Base-by-base conservation (phyloP, 495 filamentous ascomycete genomes). In the Penicillium goetzii region DNA sequence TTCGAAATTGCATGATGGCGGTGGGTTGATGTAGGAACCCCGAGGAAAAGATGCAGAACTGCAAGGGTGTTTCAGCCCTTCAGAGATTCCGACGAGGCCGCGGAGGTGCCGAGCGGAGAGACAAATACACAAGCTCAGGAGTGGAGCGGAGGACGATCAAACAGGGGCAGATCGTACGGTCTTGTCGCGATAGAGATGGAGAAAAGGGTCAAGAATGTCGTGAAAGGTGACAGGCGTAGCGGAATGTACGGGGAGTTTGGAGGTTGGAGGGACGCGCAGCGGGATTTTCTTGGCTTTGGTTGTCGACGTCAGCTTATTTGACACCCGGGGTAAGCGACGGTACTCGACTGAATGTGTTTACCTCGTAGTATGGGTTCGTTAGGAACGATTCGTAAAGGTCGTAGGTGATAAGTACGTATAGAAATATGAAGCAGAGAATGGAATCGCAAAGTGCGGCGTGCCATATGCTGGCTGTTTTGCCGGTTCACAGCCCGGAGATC, bases 1-100 rank as follows among this genome's bases (percentile, higher is more conserved):
- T 54, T 49, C 70, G 78, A 38, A 78, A 59, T 63, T 63, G 72
- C 74, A 81, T 76, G 21, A 32, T 70, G 59, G 25, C 52, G 45
- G 45, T 54, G 45, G 25, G 45, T 23, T 25, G 34, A 25, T 25
- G 36, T 36, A 21, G 17, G 17, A 30, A 10, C n/a, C 34, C 33
- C 28, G 26, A 41, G 19, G 32, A 43, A 32, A 21, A 25, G 38
- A 57, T 34, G 55, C 55, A 41, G 61, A 41, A 58, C 65, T 71
- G 66, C 66, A 69, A 73, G 71, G 71, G 65, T 63, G 63, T 65
- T 57, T 64, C 56, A 62, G 51, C 59, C 62, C 62, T 62, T 58
- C 23, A 21, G 54, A 63, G 55, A 58, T 59, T 47, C 59, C 59
- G 53, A 58, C 32, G 61, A 56, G 47, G 59, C 56, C 38, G 59